These are phyloP conservation scores for Russula vinacea DNA, from an alignment of 768 basidiomycete genomes.

Conservation along the genomic window DNA sequence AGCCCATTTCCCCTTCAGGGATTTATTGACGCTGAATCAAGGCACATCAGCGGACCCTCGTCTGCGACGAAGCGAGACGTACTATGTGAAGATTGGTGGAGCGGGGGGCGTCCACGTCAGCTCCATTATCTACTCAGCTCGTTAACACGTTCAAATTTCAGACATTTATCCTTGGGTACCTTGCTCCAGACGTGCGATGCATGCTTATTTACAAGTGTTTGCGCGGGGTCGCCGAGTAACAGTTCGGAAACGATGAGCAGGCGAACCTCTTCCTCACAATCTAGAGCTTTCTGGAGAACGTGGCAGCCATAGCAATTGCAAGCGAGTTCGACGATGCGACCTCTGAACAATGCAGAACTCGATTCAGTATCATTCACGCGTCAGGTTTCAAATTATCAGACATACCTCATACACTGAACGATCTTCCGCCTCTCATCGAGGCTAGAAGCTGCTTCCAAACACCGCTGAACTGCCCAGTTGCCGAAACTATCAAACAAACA, in stretches of 20 bases:
- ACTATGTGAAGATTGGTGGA: conserved; percentile 87
- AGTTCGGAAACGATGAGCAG: conserved; percentile 81
- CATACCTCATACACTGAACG: conserved; percentile 80
- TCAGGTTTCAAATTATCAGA: neutral
- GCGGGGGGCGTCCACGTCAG: conserved; percentile 82
- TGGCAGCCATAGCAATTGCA: conserved; percentile 90
- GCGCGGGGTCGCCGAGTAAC: conserved; percentile 77
- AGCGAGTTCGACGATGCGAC: conserved; percentile 80
- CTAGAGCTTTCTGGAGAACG: conserved; percentile 84
- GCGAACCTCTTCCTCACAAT: conserved; percentile 85
- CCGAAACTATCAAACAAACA: conserved; percentile 57
- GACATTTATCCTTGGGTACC: conserved; percentile 39
- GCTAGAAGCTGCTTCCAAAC: conserved; percentile 74
- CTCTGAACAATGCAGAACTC: conserved; percentile 41
- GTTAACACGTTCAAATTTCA: conserved; percentile 15
- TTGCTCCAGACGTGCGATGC: conserved; percentile 93
- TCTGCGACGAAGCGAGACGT: conserved; percentile 35
- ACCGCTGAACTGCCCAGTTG: conserved; percentile 88
- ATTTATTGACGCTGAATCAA: conserved; percentile 70
- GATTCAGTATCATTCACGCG: neutral
- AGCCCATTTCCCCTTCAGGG: conserved; percentile 86
- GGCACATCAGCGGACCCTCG: neutral
- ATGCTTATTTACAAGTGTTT: conserved; percentile 86
- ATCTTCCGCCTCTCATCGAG: conserved; percentile 76
- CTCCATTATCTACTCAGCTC: conserved; percentile 70